Conservation (phyloP, 2,329 filamentous ascomycete genomes). For the Rhytidhysteron rufulum region DNA sequence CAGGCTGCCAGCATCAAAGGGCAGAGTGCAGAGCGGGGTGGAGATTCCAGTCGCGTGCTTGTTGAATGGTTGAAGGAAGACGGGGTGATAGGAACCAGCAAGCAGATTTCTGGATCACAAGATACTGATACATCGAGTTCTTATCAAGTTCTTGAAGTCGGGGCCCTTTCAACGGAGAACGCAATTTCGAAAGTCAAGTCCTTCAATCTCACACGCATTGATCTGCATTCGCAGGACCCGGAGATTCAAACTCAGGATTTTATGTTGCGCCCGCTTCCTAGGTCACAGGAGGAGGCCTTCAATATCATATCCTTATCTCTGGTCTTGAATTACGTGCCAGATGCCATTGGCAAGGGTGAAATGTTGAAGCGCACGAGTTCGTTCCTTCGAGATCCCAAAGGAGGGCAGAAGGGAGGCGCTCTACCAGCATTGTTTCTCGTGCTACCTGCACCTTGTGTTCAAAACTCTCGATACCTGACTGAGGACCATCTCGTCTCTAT, state of each 20-base stretch:
- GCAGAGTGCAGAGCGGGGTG: constrained; percentile 57
- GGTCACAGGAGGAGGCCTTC: constrained; percentile 60
- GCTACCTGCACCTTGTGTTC: constrained; percentile 79
- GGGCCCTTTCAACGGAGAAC: constrained; percentile 79
- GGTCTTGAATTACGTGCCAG: constrained; percentile 90
- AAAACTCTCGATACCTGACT: constrained; percentile 87
- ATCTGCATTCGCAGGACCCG: constrained; percentile 79
- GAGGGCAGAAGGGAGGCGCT: constrained; percentile 11
- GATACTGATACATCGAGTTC: not conserved
- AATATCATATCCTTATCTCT: constrained; percentile 89
- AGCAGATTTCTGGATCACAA: not conserved
- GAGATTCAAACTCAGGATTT: constrained; percentile 89
- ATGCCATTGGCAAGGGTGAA: constrained; percentile 67
- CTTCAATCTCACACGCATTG: constrained; percentile 72
- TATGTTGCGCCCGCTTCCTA: constrained; percentile 78
- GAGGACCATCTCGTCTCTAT: constrained; percentile 65
- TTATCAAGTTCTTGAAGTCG: constrained; percentile 72
- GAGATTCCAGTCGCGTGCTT: constrained; percentile 59
- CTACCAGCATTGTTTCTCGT: constrained; percentile 79
- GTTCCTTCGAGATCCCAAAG: constrained; percentile 21
- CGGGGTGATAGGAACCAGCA: constrained; percentile 12
- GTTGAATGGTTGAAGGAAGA: constrained; percentile 53
- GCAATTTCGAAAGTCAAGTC: constrained; percentile 68
- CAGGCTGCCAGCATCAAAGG: constrained; percentile 61
- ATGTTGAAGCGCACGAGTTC: constrained; percentile 61